Conservation (phyloP, 176 grass and related monocot genomes). For the Oryza officinalis region DNA sequence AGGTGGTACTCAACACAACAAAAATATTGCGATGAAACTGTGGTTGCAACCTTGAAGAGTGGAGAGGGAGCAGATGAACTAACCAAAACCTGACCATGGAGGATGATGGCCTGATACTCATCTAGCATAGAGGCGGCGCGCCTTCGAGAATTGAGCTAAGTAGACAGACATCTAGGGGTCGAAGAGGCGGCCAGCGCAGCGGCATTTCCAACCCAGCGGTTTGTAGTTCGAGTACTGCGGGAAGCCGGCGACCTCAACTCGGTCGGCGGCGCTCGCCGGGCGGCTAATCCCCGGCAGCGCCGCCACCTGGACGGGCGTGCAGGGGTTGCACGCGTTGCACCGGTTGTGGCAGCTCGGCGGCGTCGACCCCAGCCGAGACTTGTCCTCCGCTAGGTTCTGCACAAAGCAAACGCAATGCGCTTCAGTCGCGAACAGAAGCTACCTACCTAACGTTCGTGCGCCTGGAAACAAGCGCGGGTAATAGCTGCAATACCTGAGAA, state of each 20-base stretch:
- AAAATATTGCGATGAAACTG: neutral
- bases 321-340: constrained; percentile 91
- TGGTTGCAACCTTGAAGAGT: neutral
- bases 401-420: neutral
- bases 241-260: constrained; percentile 27
- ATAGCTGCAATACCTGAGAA: constrained; percentile 43
- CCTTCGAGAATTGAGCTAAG: neutral
- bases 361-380: constrained; percentile 83
- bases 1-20: neutral
- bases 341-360: constrained; percentile 88
- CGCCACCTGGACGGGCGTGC: constrained; percentile 79
- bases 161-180: constrained; percentile 47
- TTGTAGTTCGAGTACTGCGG: constrained; percentile 90
- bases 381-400: constrained; percentile 68
- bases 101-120: neutral
- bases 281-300: constrained; percentile 37
- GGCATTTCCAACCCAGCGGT: constrained; percentile 93
- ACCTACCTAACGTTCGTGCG: neutral
- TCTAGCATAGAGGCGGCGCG: neutral
- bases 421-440: neutral
- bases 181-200: constrained; percentile 71
- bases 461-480: neutral
- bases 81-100: constrained; percentile 27
- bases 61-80: neutral
- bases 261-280: neutral